These are phyloP conservation scores for Leccinum subgranulosum DNA, from an alignment of 768 basidiomycete species.

Conservation along the genomic window DNA sequence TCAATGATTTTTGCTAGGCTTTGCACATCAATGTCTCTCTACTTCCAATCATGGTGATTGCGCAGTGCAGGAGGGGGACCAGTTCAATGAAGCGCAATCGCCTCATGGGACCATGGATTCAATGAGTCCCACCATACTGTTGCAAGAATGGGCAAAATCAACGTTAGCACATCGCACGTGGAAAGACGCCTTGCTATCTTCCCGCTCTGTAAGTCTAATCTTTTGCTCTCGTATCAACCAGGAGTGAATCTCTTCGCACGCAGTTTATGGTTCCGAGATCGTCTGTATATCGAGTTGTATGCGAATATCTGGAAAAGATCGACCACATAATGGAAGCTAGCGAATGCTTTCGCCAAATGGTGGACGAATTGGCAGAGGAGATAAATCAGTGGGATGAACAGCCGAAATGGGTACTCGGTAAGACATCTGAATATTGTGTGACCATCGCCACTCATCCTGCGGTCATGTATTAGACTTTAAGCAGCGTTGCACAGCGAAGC, in stretches of 20 bases:
- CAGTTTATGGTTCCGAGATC: not conserved
- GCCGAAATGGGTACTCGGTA: not conserved
- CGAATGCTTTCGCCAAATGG: not conserved
- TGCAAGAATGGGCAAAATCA: not conserved
- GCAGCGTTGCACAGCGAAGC: not conserved
- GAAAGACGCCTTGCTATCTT: not conserved
- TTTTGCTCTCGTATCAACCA: not conserved
- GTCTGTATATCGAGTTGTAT: not conserved
- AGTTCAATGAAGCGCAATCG: too few species aligned
- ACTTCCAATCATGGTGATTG: not conserved
- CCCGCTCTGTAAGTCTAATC: not conserved
- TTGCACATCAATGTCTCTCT: not conserved
- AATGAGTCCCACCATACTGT: too few species aligned
- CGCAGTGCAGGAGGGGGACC: too few species aligned
- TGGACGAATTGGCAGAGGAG: not conserved
- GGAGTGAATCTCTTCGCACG: not conserved
- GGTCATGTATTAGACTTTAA: not conserved
- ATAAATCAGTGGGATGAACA: not conserved
- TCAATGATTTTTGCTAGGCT: not conserved
- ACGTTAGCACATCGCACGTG: not conserved
- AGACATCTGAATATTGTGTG: not conserved
- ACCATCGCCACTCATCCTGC: not conserved
- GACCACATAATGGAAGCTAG: not conserved
- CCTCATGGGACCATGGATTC: not conserved
- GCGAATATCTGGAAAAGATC: not conserved